Evolutionary conservation across 805 yeast genomes (phyloP).

Genomic region (Wickerhamomyces mucosus): DNA sequence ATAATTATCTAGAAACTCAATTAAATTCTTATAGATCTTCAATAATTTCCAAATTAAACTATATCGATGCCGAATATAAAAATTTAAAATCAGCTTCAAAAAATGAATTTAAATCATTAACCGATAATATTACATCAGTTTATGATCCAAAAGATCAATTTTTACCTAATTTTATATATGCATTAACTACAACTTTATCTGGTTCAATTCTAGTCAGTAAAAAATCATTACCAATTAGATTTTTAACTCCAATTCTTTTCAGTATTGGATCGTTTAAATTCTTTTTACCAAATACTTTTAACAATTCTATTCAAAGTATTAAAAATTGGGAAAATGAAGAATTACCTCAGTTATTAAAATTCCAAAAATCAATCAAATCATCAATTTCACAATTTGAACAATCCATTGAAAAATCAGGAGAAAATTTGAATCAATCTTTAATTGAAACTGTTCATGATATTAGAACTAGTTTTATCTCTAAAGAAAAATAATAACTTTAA

Average conservation of each 20-base stretch:
- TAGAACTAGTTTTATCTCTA: constrained; percentile 10
- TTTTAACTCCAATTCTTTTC: constrained; percentile 39
- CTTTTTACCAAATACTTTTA: constrained; percentile 42
- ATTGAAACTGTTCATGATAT: constrained; percentile 13
- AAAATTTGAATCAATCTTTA: constrained; percentile 10
- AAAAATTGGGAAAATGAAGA: constrained; percentile 24
- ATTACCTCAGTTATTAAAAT: constrained; percentile 27
- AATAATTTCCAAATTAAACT: constrained; percentile 10
- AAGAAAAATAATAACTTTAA: neutral
- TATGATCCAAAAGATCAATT: constrained; percentile 20
- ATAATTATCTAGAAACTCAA: constrained; percentile 15
- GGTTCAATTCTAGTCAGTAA: constrained; percentile 46
- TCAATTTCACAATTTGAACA: constrained; percentile 12
- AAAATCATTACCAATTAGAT: constrained; percentile 39
- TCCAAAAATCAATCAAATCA: constrained; percentile 17
- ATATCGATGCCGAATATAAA: constrained; percentile 15
- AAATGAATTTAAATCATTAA: constrained; percentile 16
- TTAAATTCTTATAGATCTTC: constrained; percentile 9
- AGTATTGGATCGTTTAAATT: constrained; percentile 35
- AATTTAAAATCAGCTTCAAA: constrained; percentile 17
- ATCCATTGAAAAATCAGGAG: constrained; percentile 1
- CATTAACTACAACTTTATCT: constrained; percentile 43
- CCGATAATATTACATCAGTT: constrained; percentile 11
- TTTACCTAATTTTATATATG: constrained; percentile 45
- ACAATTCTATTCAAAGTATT: constrained; percentile 21